Base-by-base conservation (phyloP, 148 eudicot genomes). In the Salicornia ramosissima region DNA sequence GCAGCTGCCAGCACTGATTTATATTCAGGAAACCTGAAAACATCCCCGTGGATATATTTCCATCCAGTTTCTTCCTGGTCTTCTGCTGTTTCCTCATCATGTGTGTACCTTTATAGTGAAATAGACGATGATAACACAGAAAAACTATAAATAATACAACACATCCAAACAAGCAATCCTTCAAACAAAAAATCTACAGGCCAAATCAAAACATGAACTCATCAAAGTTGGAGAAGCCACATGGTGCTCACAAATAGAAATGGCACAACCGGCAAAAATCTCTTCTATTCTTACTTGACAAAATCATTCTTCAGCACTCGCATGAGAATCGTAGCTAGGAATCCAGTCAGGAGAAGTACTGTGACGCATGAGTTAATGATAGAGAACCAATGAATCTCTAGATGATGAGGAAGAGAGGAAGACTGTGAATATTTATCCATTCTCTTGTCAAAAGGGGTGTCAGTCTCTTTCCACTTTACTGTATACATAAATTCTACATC, bases 51-150 rank as follows among this genome's bases (percentile, higher is more conserved):
- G 56, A 89, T 89, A 70, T 87, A 89, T 74, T 89, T 89, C 96
- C 96, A 89, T 26, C 96, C 96, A 67, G 87, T 83, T 85, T 89
- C 96, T 83, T 89, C 91, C 75, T 89, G 91, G 63, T 89, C 96
- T 69, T 87, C 96, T 34, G 86, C 91, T 14, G 89, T 56, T 82
- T 89, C 96, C 77, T 89, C 91, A 59, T 86, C 96, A 73, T 85
- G 96, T n/a, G 91, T 87, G 77, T 86, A 89, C 83, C 96, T 88
- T 69, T 25, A 26, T 13, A 49, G 40, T 26, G 22, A n/a, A 54
- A 59, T 28, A 60, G 9, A 63, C 22, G 36, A 45, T 25, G 49
- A 49, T 59, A 30, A 30, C 31, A 31, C 1, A 34, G 46, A 62
- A 39, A 34, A 3, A n/a, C 65, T 6, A 62, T 21, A n/a, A 36